Evolutionary conservation across 202 grass and related monocot genomes (phyloP).

Genomic region (Schoenoplectus triqueter): DNA sequence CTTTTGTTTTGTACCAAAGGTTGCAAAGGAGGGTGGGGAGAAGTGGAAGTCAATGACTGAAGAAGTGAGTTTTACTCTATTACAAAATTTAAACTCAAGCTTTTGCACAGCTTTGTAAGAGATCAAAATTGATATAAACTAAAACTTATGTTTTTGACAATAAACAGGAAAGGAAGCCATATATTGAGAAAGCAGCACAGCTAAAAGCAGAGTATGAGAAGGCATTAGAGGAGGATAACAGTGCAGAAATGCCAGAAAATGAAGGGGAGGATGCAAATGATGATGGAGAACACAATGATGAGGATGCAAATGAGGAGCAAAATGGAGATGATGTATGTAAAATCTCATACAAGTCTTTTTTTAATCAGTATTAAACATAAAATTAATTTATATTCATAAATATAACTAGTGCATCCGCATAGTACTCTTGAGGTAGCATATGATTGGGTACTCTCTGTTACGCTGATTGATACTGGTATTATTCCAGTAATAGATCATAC

Average conservation of each 20-base stretch:
- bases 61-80: slow-evolving; percentile 42
- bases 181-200: slow-evolving; percentile 63
- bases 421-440: no score
- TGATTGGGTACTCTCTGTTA: neutral
- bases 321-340: slow-evolving; percentile 37
- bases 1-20: slow-evolving; percentile 40
- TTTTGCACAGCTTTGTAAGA: slow-evolving; percentile 7
- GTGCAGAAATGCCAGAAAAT: slow-evolving; percentile 38
- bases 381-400: neutral
- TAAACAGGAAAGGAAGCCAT: slow-evolving; percentile 79
- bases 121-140: no score
- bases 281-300: slow-evolving; percentile 40
- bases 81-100: neutral
- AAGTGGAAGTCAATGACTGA: slow-evolving; percentile 83
- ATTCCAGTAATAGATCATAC: neutral
- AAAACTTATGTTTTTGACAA: neutral
- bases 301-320: slow-evolving; percentile 52
- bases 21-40: slow-evolving; percentile 74
- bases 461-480: neutral
- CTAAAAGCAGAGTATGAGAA: slow-evolving; percentile 60
- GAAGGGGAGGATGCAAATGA: slow-evolving; percentile 54
- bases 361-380: neutral
- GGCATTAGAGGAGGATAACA: slow-evolving; percentile 32
- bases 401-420: neutral
- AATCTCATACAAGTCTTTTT: neutral